Evolutionary conservation across 768 basidiomycete species (phyloP), one percentile per base, ranked within the genome.

Genomic region (Paxillus rubicundulus): DNA sequence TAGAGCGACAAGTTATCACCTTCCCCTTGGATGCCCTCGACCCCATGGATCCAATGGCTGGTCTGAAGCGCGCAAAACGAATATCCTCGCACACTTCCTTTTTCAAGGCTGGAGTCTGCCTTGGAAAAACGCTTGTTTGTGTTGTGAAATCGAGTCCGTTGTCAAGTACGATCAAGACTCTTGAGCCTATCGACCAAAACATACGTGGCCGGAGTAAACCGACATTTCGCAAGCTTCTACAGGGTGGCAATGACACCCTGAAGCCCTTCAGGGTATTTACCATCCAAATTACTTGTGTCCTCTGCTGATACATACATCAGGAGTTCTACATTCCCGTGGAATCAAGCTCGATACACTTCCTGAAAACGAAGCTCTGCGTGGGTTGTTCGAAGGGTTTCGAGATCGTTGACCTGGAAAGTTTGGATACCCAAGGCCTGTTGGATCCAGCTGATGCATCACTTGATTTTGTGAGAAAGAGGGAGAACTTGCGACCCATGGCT

Each of bases 271-370:
- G 90, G 77, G 94, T 92, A 57, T 37, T 74, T 63, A 16, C 45
- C 32, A 21, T 47, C 20, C 42, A 18, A 17, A 18, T 37, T 53
- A 2, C 24, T 42, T 30, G 24, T 20, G 4, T 20, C 41, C 6
- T 17, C 14, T 14, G 42, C 30, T 49, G 17, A 55, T 45, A 10
- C 12, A 45, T 39, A 32, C 38, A 42, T 24, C 21, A 97, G 93
- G 96, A 98, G 69, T 98, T 99, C 73, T 99, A 98, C 66, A 98
- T 99, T 54, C 96, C 97, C 0, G 92, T 97, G 12, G 94, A 98
- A 68, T 96, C 93, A 46, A 92, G 85, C 51, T 98, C 95, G 12
- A 89, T 98, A 20, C 96, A 97, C 71, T 98, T 96, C 74, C 78
- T 99, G 59, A 97, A 96, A 77, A 97, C 96, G 43, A 90, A 89